Evolutionary conservation across 1,139 yeast genomes (phyloP), one percentile per base, ranked within the genome.

Genomic region (Saccharomyces hybrid): DNA sequence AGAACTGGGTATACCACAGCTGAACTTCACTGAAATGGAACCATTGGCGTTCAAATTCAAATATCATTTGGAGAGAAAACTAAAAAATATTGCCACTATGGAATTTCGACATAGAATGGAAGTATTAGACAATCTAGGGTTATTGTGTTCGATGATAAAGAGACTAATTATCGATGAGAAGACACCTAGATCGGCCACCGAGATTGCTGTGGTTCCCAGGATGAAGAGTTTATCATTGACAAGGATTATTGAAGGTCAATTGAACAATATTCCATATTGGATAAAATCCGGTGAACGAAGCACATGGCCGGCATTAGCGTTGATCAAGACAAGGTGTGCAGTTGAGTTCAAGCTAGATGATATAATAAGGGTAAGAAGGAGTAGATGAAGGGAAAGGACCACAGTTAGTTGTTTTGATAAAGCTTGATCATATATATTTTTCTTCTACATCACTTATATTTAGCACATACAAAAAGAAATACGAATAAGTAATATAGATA

Each of bases 191-290:
- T 81, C 86, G 25, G 81, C 84, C 2, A 82, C 83, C 13, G 96
- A 90, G 64, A 84, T 93, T 26, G 88, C 96, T 0, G 85, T 93
- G 48, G 97, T 93, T 3, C 99, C 99, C 0, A 95, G 87, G 65
- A 71, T 89, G 54, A 75, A 87, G 53, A 84, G 87, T 49, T 71
- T 89, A 50, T 95, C 90, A 61, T 83, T 88, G 7, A 88, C 88
- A 59, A 75, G 81, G 56, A 73, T 81, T 13, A 66, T 73, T 53
- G 81, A 73, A 55, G 73, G 72, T 3, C 79, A 81, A 61, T 74
- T 79, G 71, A 84, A 83, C 55, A 90, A 88, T 66, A 85, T 90
- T 29, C 88, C 90, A 2, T 89, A 89, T 65, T 91, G 98, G 96
- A 82, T 90, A 2, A 73, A 80, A 53, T 90, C 91, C 34, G 99